A percentile compares a stretch with the other conserved stretches of the same genome.
Conservation (phyloP, 2,329 filamentous ascomycete genomes). For the Exophiala viscosa region DNA sequence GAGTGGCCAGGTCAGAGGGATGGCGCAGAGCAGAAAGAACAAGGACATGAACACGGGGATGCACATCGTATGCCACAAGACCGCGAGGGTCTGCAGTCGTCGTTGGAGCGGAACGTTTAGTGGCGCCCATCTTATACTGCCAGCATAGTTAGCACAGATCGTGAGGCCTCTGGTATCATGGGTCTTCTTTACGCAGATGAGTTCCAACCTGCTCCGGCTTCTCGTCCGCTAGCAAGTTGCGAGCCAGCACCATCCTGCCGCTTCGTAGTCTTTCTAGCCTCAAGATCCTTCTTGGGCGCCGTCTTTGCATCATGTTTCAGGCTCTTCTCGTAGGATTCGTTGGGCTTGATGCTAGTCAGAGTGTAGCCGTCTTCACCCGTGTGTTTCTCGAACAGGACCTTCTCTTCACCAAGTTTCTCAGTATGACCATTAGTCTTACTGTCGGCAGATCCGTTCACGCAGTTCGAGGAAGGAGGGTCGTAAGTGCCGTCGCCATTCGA, state of each 20-base stretch:
- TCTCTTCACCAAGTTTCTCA: slow-evolving; percentile 25
- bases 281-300: slow-evolving; percentile 23
- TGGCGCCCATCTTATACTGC: slow-evolving; percentile 78
- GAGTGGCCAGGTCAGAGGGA: slow-evolving; percentile 86
- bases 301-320: slow-evolving; percentile 33
- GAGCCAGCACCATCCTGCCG: slow-evolving; percentile 16
- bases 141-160: slow-evolving; percentile 2
- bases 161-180: not conserved
- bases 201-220: slow-evolving; percentile 54
- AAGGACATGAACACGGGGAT: slow-evolving; percentile 68
- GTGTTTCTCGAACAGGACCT: slow-evolving; percentile 44
- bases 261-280: slow-evolving; percentile 32
- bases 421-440: slow-evolving; percentile 22
- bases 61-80: slow-evolving; percentile 68
- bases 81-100: slow-evolving; percentile 72
- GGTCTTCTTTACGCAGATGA: slow-evolving; percentile 39
- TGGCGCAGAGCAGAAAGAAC: slow-evolving; percentile 89
- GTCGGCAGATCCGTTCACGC: slow-evolving; percentile 1
- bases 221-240: slow-evolving; percentile 48
- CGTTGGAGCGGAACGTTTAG: slow-evolving; percentile 67
- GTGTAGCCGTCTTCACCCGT: slow-evolving; percentile 43
- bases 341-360: slow-evolving; percentile 44
- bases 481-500: not conserved
- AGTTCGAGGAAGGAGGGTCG: too few species aligned
- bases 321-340: slow-evolving; percentile 37